Conservation (phyloP, 2,329 filamentous ascomycete species). For the Pseudogymnoascus sp. region DNA sequence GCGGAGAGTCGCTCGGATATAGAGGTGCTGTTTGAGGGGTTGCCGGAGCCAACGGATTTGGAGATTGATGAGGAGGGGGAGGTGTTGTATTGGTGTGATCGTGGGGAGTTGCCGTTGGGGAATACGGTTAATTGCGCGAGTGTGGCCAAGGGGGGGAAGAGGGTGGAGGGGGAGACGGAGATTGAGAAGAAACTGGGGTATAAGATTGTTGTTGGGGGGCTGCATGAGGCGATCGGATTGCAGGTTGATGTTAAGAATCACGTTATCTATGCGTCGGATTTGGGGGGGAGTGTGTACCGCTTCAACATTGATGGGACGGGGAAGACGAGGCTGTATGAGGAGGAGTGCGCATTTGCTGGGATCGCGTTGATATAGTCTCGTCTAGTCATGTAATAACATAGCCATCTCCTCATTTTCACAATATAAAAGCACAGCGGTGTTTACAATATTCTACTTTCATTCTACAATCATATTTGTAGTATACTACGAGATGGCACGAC, state of each 20-base stretch:
- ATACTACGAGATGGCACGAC: conserved; percentile 1
- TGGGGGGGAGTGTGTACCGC: conserved; percentile 35
- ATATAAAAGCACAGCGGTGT: not conserved
- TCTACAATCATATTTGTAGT: not conserved
- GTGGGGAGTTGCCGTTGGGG: conserved; percentile 49
- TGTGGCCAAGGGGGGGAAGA: not conserved
- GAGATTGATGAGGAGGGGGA: conserved; percentile 41
- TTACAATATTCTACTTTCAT: not conserved
- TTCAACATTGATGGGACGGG: conserved; percentile 27
- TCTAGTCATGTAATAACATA: not conserved
- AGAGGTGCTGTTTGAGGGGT: conserved; percentile 29
- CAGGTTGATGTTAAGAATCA: conserved; percentile 33
- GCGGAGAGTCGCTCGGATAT: conserved; percentile 14
- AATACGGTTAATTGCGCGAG: conserved; percentile 43
- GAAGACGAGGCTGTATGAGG: conserved; percentile 17
- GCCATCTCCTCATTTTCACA: not conserved
- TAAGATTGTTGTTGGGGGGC: conserved; percentile 28
- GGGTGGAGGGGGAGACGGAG: conserved; percentile 11
- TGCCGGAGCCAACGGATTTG: conserved; percentile 53
- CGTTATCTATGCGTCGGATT: conserved; percentile 34
- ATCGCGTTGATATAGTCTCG: not conserved
- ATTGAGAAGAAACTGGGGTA: not conserved
- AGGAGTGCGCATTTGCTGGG: conserved; percentile 9
- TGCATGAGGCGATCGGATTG: conserved; percentile 43
- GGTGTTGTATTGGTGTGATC: conserved; percentile 53